Evolutionary conservation across 805 yeast species (phyloP).

Genomic region (Yamadazyma ubonensis): DNA sequence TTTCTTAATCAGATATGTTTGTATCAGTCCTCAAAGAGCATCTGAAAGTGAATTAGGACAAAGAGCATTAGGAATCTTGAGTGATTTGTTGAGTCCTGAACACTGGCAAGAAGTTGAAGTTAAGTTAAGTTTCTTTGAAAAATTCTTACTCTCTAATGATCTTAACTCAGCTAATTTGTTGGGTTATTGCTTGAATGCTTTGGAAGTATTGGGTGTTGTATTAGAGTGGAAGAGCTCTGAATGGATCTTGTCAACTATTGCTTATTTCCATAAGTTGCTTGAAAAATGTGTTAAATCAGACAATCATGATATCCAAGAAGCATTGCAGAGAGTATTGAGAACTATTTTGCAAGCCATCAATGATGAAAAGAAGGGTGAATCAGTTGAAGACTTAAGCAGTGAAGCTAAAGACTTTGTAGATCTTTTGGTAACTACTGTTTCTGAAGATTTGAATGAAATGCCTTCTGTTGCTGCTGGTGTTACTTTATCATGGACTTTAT

Average conservation of each 20-base stretch:
- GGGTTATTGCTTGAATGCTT: constrained; percentile 83
- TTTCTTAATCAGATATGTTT: constrained; percentile 80
- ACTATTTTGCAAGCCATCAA: constrained; percentile 67
- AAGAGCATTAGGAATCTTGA: constrained; percentile 74
- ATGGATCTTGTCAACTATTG: constrained; percentile 77
- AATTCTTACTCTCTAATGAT: constrained; percentile 78
- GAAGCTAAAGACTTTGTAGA: constrained; percentile 62
- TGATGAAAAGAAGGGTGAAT: constrained; percentile 36
- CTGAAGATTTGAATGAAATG: constrained; percentile 73
- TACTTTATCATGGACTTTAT: constrained; percentile 77
- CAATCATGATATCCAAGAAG: constrained; percentile 84
- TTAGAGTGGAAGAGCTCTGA: constrained; percentile 70
- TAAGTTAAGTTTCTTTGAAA: constrained; percentile 82
- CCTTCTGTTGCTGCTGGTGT: constrained; percentile 86
- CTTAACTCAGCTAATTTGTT: constrained; percentile 63
- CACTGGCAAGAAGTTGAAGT: constrained; percentile 91
- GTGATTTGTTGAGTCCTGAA: constrained; percentile 65
- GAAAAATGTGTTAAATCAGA: constrained; percentile 81
- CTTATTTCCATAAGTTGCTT: constrained; percentile 66
- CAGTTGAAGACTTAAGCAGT: constrained; percentile 57
- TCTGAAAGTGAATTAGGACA: constrained; percentile 81
- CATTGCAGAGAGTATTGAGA: constrained; percentile 71
- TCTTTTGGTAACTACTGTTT: constrained; percentile 62
- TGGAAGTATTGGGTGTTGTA: constrained; percentile 84
- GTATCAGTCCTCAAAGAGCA: constrained; percentile 81